Evolutionary conservation across 2,329 filamentous ascomycete genomes (phyloP), one percentile per base, ranked within the genome.

Genomic region (Apiospora aurea): DNA sequence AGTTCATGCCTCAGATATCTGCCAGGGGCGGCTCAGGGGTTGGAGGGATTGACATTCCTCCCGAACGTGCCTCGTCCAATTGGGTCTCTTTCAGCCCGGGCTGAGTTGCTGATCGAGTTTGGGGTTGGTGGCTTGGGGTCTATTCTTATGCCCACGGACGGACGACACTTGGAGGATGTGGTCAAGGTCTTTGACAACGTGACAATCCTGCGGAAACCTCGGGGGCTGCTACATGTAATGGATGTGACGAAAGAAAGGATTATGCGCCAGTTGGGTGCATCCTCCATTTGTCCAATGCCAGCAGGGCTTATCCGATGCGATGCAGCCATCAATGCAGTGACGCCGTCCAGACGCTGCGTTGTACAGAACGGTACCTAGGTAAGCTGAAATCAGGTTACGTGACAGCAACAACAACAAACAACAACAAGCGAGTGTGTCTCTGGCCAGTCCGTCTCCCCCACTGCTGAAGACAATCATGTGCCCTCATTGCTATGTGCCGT

Each of bases 1-100:
- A 68, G 41, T 68, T 68, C 41, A 29, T 68, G 66, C 41, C 29
- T 68, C 66, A 68, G 66, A 24, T 68, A n/a, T 29, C 41, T 44
- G 66, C 43, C 66, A 68, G 44, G 66, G 66, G 26, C 57, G 34
- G 57, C 21, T n/a, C 57, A 64, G 57, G 57, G 57, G 57, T 64
- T 64, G 57, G 29, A 64, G 57, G 51, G 53, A 34, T 61, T 61
- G 53, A 13, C 53, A 38, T 34, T 61, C 53, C 53, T 61, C 26
- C 29, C 29, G 53, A 21, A 61, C 53, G 29, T 61, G 34, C 26
- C 57, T 34, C 18, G 18, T 34, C 57, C 57, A 41, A 64, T 64
- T 64, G 57, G 57, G 57, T 10, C n/a, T 64, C 57, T 41, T 64
- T 64, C 57, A 64, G 57, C 57, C 57, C 29, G 34, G 34, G 57